Base-by-base conservation (phyloP, 345 rosid species). In the Moricandia moricandioides region DNA sequence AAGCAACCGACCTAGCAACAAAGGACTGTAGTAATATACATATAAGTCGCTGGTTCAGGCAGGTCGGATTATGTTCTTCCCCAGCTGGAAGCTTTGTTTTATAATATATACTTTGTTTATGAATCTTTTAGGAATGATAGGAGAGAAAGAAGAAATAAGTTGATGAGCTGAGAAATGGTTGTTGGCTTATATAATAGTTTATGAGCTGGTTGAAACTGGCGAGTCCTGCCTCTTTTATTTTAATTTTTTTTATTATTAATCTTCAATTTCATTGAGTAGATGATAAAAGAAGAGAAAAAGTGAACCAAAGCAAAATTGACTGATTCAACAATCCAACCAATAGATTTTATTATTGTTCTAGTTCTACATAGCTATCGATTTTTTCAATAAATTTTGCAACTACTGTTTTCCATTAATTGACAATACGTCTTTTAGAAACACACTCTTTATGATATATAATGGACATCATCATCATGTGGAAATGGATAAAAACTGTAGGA, bases 1-100 rank as follows among this genome's bases (percentile, higher is more conserved):
- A 43, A 65, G 17, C 47, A 59, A 74, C 91, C 83, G 85, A 90
- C 93, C 91, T 91, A 85, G 88, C 88, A 86, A 88, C 85, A 83
- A 92, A 88, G 86, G 89, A 88, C 86, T 86, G 91, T 89, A 90
- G 90, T 86, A 45, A 58, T 24, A 24, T 61, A 33, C 24, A 26
- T 59, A 70, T 63, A n/a, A 31, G 24, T 29, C 33, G 10, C 49
- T 65, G 66, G 68, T 39, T 78, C 72, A 5, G 60, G 31, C 8
- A 16, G 27, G 65, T 62, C 7, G 14, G 58, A 76, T 2, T 73
- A 12, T 76, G 29, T 16, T 52, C 7, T 37, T n/a, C 33, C 35
- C 3, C 47, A 29, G 39, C 56, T 8, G 10, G 33, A 61, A 29
- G 59, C 34, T 72, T 62, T 63, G 55, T 30, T 55, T 58, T 14